These are phyloP conservation scores for Phtheirospermum japonicum DNA, from an alignment of 257 asterid species.

Conservation along the genomic window DNA sequence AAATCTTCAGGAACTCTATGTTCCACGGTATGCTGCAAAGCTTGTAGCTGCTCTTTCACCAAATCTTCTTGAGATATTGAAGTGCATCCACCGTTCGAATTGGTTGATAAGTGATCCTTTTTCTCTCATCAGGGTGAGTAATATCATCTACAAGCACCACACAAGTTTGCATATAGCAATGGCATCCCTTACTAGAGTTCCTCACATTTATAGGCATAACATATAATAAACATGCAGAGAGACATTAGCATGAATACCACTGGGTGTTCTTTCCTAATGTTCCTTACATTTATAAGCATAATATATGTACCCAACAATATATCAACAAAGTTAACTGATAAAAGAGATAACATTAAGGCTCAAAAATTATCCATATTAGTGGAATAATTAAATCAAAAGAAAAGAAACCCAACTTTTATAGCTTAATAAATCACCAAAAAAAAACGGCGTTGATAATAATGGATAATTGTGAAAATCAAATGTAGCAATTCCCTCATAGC, in stretches of 20 bases:
- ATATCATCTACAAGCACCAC: slow-evolving; percentile 69
- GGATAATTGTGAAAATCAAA: slow-evolving; percentile 2
- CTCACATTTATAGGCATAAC: slow-evolving; percentile 10
- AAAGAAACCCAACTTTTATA: not conserved
- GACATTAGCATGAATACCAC: not conserved
- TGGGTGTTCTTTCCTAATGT: not conserved
- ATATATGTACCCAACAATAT: slow-evolving; percentile 2
- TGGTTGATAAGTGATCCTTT: slow-evolving; percentile 24
- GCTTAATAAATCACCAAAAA: slow-evolving; percentile 1
- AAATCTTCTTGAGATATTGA: slow-evolving; percentile 40
- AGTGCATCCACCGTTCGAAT: slow-evolving; percentile 30
- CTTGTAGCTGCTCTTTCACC: slow-evolving; percentile 30
- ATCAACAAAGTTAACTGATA: not conserved
- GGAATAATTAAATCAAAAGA: slow-evolving; percentile 12
- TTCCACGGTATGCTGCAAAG: slow-evolving; percentile 31
- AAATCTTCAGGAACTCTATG: slow-evolving; percentile 29
- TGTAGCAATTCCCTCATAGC: not conserved
- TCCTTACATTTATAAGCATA: not conserved
- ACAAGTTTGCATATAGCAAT: slow-evolving; percentile 26
- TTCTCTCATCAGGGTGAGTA: slow-evolving; percentile 65
- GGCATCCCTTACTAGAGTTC: not conserved
- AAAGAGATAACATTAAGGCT: slow-evolving; percentile 16
- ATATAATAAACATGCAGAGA: not conserved
- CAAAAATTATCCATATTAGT: slow-evolving; percentile 13
- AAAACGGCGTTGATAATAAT: not conserved